Evolutionary conservation across 495 filamentous ascomycete genomes (phyloP).

Genomic region (Penicillium tannophilum): DNA sequence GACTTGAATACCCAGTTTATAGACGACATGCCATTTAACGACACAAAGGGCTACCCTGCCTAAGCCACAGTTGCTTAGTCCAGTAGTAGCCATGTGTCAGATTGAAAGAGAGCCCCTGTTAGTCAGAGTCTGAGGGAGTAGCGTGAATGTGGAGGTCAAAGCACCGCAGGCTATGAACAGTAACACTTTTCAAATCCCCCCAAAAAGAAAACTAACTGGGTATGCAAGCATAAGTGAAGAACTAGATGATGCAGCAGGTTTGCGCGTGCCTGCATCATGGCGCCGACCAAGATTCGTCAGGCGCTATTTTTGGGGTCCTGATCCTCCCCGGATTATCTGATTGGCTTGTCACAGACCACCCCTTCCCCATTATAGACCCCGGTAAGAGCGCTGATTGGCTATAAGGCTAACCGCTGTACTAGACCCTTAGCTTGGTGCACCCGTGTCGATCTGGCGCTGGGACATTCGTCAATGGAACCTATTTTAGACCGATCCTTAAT

Average conservation of each 20-base stretch:
- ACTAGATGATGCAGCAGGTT: background rate
- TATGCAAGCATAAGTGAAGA: background rate
- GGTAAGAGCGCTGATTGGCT: background rate
- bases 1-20: background rate
- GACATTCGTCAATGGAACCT: background rate
- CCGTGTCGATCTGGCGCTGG: constrained; percentile 15
- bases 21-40: background rate
- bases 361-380: background rate
- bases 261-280: background rate
- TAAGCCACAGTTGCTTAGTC: constrained; percentile 1
- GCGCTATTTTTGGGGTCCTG: background rate
- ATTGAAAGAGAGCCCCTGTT: background rate
- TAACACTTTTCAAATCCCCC: too few relatives aligned
- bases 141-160: background rate
- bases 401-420: background rate
- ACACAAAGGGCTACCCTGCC: background rate
- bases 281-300: background rate
- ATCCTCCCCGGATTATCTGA: background rate
- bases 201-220: background rate
- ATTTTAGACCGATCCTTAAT: constrained; percentile 1
- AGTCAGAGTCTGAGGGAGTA: background rate
- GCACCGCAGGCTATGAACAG: too few relatives aligned
- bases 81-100: background rate
- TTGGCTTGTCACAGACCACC: background rate
- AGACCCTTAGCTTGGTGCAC: background rate